A percentile compares a stretch with the other conserved stretches of the same genome.
These are phyloP conservation scores for Remersonia thermophila DNA, from an alignment of 2,329 filamentous ascomycete genomes.

Conservation along the genomic window DNA sequence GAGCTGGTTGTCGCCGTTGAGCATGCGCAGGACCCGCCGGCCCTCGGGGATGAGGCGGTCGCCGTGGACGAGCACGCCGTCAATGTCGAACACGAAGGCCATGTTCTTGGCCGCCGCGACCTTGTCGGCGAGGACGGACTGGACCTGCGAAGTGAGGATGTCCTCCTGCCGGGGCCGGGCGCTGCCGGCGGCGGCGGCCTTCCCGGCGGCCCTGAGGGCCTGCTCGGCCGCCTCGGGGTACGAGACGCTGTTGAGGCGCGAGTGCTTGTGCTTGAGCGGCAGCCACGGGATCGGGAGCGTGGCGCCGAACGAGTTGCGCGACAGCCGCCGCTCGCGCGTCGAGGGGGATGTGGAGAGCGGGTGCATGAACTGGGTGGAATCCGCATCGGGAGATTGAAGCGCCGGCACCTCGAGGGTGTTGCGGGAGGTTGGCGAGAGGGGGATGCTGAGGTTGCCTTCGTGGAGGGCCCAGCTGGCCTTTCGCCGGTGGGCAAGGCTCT, in stretches of 20 bases:
- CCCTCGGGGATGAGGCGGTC: slow-evolving; percentile 59
- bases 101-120: slow-evolving; percentile 62
- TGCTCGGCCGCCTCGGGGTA: slow-evolving; percentile 26
- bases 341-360: slow-evolving; percentile 56
- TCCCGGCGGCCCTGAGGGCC: slow-evolving; percentile 29
- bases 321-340: slow-evolving; percentile 53
- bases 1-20: slow-evolving; percentile 65
- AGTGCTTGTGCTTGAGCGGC: slow-evolving; percentile 45
- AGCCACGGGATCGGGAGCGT: slow-evolving; percentile 53
- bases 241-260: slow-evolving; percentile 50
- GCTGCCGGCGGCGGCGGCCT: slow-evolving; percentile 40
- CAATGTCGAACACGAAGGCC: slow-evolving; percentile 71
- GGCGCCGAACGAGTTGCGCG: slow-evolving; percentile 64
- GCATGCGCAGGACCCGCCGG: slow-evolving; percentile 52
- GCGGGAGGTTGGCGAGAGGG: slow-evolving; percentile 21
- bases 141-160: slow-evolving; percentile 57
- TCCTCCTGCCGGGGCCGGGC: slow-evolving; percentile 43
- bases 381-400: slow-evolving; percentile 53
- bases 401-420: slow-evolving; percentile 58
- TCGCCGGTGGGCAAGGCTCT: slow-evolving; percentile 1
- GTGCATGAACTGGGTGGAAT: slow-evolving; percentile 61
- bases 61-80: slow-evolving; percentile 64
- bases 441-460: slow-evolving; percentile 13
- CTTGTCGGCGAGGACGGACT: slow-evolving; percentile 54
- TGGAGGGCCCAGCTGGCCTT: slow-evolving; percentile 6